Conservation (phyloP, 352 stramenopile species). For the Peronospora belbahrii region DNA sequence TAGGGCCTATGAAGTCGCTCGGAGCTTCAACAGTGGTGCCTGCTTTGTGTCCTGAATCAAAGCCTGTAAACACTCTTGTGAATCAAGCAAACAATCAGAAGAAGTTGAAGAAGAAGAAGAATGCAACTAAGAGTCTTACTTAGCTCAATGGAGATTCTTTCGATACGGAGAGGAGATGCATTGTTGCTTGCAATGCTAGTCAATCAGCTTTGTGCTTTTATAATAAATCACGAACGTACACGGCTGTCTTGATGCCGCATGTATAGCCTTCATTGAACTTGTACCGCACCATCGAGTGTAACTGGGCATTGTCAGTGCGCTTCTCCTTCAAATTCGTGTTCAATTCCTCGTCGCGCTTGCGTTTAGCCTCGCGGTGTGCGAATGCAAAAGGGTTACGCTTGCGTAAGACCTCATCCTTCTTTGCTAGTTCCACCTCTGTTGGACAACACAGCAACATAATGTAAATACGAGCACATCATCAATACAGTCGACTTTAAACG, state of each 20-base stretch:
- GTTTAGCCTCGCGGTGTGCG: constrained; percentile 70
- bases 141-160: too few relatives aligned
- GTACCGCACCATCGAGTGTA: constrained; percentile 60
- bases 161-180: too few relatives aligned
- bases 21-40: background rate
- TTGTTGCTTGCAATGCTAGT: constrained; percentile 5
- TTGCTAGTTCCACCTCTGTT: constrained; percentile 48
- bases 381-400: constrained; percentile 78
- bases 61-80: background rate
- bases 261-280: constrained; percentile 89
- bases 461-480: background rate
- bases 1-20: constrained; percentile 43
- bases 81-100: constrained; percentile 25
- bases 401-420: constrained; percentile 52
- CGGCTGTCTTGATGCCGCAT: constrained; percentile 82
- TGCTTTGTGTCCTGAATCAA: background rate
- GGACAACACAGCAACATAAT: background rate
- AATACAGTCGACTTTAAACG: constrained; percentile 5
- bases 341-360: constrained; percentile 50
- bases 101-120: constrained; percentile 35
- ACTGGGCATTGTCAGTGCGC: constrained; percentile 9
- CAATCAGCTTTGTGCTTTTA: constrained; percentile 25
- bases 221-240: constrained; percentile 84
- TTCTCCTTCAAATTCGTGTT: constrained; percentile 37
- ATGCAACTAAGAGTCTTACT: constrained; percentile 22